Evolutionary conservation across 331 rosid genomes (phyloP).

Genomic region (Quercus phellos): DNA sequence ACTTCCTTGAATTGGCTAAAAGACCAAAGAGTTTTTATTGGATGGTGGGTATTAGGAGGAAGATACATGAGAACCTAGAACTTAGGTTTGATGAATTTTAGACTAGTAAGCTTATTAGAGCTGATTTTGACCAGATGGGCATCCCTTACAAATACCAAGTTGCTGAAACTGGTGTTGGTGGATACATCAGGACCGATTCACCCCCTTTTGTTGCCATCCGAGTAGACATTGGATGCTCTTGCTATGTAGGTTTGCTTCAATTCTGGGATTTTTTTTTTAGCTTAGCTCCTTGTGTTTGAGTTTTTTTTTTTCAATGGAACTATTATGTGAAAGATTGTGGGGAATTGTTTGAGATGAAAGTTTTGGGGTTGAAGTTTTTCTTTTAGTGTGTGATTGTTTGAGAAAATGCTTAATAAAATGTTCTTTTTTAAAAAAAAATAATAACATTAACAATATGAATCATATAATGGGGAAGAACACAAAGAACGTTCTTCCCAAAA

Average conservation of each 20-base stretch:
- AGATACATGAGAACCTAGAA: slow-evolving; percentile 67
- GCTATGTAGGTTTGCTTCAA: slow-evolving; percentile 41
- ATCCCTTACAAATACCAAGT: slow-evolving; percentile 45
- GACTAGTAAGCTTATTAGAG: too few species aligned
- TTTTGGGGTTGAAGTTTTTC: too few species aligned
- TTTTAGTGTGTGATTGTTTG: too few species aligned
- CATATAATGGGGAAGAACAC: too few species aligned
- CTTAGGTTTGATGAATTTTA: slow-evolving; percentile 44
- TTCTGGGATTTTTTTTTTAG: not conserved
- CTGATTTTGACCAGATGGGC: too few species aligned
- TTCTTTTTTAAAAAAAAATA: too few species aligned
- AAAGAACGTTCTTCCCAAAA: too few species aligned
- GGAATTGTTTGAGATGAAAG: too few species aligned
- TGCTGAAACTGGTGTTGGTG: slow-evolving; percentile 57
- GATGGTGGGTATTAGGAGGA: slow-evolving; percentile 55
- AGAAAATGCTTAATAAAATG: too few species aligned
- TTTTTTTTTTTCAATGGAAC: not conserved
- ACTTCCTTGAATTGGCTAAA: not conserved
- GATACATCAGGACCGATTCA: slow-evolving; percentile 45
- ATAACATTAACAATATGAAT: too few species aligned
- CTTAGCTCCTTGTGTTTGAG: not conserved
- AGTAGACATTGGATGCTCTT: slow-evolving; percentile 77
- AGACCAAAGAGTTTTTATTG: slow-evolving; percentile 39
- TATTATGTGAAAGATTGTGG: not conserved
- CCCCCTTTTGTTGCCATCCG: slow-evolving; percentile 69